Evolutionary conservation across 371 early-diverging fungal species (phyloP), one percentile per base, ranked within the genome.

Genomic region (Syncephalastrum monosporum): DNA sequence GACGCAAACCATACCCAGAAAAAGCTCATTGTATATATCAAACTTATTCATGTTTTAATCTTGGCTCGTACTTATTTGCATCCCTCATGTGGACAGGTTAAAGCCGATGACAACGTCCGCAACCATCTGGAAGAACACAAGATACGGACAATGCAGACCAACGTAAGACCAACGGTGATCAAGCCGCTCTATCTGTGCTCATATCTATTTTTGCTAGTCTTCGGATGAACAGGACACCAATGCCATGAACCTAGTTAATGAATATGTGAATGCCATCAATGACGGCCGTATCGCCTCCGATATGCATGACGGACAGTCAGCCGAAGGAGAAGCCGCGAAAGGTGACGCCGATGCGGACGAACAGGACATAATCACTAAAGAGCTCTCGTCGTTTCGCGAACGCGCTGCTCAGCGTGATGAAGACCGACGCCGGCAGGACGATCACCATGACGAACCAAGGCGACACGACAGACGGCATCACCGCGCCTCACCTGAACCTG

Each of bases 21-120:
- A 62, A 81, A 81, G 43, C 60, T 88, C 41, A 74, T 86, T 72
- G 88, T 84, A 67, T 38, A 61, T 46, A 29, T 16, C 42, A 23
- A 2, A 0, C 3, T 2, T 7, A 51, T 47, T 25, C 29, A 27
- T 45, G 19, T 38, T 25, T 47, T 44, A 42, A 33, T 24, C 15
- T 55, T 21, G 21, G 21, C 16, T 16, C 3, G 17, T 45, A 7
- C 41, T 17, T 50, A 17, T 50, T 23, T 41, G 7, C 5, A 12
- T 55, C n/a, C 14, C 46, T n/a, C n/a, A n/a, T 41, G 15, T 44
- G 13, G 17, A 33, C 53, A 82, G 79, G 63, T 88, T 29, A 89
- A 86, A 68, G 87, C 84, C 16, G 92, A 92, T 58, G 89, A 86
- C 29, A 83, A 77, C 57, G 86, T 88, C 3, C 77, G 88, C 19